Evolutionary conservation across 805 yeast genomes (phyloP).

Genomic region (Nakazawaea pomicola): DNA sequence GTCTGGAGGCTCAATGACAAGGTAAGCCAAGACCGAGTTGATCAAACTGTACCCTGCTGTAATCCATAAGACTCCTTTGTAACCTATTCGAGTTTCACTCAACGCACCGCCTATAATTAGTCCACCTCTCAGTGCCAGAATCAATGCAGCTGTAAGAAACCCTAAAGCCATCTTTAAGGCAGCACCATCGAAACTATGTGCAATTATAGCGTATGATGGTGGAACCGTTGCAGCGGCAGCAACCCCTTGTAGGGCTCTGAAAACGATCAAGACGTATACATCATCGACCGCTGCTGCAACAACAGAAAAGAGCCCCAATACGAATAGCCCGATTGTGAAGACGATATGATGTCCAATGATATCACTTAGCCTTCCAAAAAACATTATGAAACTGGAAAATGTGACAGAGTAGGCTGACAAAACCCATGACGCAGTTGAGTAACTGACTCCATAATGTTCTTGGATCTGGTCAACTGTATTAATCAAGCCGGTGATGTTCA

Average conservation of each 20-base stretch:
- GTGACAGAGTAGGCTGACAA: constrained; percentile 32
- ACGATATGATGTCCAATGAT: constrained; percentile 26
- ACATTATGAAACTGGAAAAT: constrained; percentile 30
- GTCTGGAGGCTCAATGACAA: constrained; percentile 18
- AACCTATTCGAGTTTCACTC: constrained; percentile 30
- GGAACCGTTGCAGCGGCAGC: constrained; percentile 31
- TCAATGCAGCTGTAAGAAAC: constrained; percentile 21
- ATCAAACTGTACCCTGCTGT: constrained; percentile 27
- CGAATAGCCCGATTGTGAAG: constrained; percentile 20
- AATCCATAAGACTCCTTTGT: constrained; percentile 33
- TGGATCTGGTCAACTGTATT: constrained; percentile 8
- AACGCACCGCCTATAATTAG: constrained; percentile 42
- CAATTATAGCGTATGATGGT: constrained; percentile 26
- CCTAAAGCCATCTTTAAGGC: constrained; percentile 22
- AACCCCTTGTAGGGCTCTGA: constrained; percentile 34
- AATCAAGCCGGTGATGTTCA: constrained; percentile 15
- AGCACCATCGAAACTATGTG: constrained; percentile 1
- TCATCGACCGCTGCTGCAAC: constrained; percentile 26
- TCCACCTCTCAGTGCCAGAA: constrained; percentile 34
- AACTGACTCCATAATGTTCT: not conserved
- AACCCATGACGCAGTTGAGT: constrained; percentile 21
- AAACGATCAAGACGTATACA: constrained; percentile 26
- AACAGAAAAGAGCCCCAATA: constrained; percentile 22
- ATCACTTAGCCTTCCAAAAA: constrained; percentile 31
- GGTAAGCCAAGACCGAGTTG: constrained; percentile 19